Base-by-base conservation (phyloP, 2,329 filamentous ascomycete genomes). In the Arthrobotrys iridis region DNA sequence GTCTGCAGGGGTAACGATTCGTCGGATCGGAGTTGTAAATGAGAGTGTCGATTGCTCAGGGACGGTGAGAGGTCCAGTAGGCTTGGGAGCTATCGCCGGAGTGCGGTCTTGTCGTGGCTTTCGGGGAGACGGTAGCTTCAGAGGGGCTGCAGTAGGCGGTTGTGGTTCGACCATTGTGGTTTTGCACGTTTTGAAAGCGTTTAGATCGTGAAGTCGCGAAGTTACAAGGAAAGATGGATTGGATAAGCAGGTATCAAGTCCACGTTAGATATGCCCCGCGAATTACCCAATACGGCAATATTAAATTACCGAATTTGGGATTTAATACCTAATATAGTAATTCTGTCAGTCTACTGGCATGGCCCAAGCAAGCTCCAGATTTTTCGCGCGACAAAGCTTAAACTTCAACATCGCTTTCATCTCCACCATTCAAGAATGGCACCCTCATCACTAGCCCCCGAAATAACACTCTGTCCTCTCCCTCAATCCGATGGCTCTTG, bases 1-100 rank as follows among this genome's bases (percentile, higher is more conserved):
- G 78, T 99, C 95, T 55, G 87, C 84, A 1, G 85, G 85, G 2
- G 93, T 94, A 10, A 99, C 84, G 60, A 99, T 98, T 6, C 93
- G 88, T 74, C 93, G 87, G 10, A 86, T 87, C 0, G 95, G 95
- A 4, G 84, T 84, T 70, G 85, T 84, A 84, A 92, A 96, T 4
- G 82, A 83, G 80, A 89, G 85, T 48, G 83, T 85, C 60, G 86
- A 85, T 41, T 86, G 84, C 76, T 88, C 86, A 72, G 90, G 89
- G 15, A 90, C 89, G 50, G 88, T 82, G 33, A 92, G 89, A 2
- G 78, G 77, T 33, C 76, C 74, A 8, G 77, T 73, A 24, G 77
- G 77, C 40, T 50, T 67, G 1, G 70, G 66, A 46, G 62, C 50
- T 45, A 77, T 64, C 11, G 71, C 48, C 26, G 64, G 59, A 4